Evolutionary conservation across 345 rosid genomes (phyloP).

Genomic region (Pistacia vera): DNA sequence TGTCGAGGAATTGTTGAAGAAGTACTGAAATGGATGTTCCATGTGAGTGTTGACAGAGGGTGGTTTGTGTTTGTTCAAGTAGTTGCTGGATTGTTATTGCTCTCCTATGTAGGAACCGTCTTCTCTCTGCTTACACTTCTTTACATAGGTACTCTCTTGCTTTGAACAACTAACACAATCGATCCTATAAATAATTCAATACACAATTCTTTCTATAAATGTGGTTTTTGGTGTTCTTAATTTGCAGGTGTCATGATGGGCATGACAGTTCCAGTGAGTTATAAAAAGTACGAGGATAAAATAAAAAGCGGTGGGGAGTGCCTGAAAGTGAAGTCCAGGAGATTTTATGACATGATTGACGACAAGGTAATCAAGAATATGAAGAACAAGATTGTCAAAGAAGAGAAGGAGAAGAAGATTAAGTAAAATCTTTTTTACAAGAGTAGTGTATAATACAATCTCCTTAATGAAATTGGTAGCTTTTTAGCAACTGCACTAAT

Average conservation of each 20-base stretch:
- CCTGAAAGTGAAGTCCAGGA: conserved; percentile 20
- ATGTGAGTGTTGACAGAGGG: conserved; percentile 34
- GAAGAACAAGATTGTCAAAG: conserved; percentile 23
- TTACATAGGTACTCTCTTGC: conserved; percentile 23
- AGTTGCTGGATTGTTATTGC: conserved; percentile 31
- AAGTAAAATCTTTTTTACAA: conserved; percentile 10
- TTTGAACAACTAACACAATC: not conserved
- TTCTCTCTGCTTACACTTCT: conserved; percentile 34
- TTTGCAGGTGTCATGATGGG: conserved; percentile 32
- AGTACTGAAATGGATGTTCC: conserved; percentile 43
- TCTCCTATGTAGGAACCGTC: conserved; percentile 34
- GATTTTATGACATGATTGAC: conserved; percentile 25
- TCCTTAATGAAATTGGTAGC: no score
- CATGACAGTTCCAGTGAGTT: conserved; percentile 38
- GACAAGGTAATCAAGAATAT: conserved; percentile 30
- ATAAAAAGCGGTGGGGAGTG: conserved; percentile 23
- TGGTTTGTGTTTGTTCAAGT: conserved; percentile 37
- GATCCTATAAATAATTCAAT: not conserved
- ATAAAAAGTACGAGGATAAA: conserved; percentile 31
- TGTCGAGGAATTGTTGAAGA: conserved; percentile 31
- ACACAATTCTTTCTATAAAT: not conserved
- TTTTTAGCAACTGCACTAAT: not conserved
- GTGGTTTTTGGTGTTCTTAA: not conserved
- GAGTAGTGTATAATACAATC: no score
- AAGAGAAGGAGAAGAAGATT: conserved; percentile 26